Percentiles rank a stretch among this genome's conserved stretches.
phyloP scores from a whole-genome alignment of 176 grass and related monocot species.

The Cymbopogon citratus region DNA sequence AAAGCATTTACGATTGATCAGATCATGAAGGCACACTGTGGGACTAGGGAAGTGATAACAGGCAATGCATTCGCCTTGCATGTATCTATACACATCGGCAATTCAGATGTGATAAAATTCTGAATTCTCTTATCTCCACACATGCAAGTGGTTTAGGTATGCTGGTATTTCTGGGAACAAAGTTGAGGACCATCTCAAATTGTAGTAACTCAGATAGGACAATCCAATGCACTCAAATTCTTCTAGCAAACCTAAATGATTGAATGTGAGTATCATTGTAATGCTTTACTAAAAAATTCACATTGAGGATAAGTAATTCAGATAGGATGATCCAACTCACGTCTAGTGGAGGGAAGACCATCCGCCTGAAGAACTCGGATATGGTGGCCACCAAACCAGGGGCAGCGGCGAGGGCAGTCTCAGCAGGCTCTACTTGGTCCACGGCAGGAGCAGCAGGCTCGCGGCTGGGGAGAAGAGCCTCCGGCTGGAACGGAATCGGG shows the following conservation, averaged over 20 bases:
- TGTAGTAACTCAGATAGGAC: background rate
- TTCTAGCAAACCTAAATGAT: background rate
- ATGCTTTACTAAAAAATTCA: background rate
- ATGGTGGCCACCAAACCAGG: constrained; percentile 26
- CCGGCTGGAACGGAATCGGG: constrained; percentile 67
- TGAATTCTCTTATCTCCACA: background rate
- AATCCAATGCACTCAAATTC: background rate
- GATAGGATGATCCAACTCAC: constrained; percentile 30
- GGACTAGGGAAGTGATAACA: background rate
- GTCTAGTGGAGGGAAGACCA: constrained; percentile 47
- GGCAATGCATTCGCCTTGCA: background rate
- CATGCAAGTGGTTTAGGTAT: background rate
- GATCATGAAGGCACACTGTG: background rate
- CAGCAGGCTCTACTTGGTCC: constrained; percentile 24
- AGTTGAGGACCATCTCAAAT: background rate
- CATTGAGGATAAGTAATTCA: background rate
- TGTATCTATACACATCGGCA: background rate
- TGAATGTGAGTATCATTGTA: background rate
- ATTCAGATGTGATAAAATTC: background rate
- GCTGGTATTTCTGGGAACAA: background rate
- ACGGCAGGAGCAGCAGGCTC: constrained; percentile 31
- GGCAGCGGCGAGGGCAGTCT: background rate
- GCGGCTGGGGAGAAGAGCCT: constrained; percentile 28
- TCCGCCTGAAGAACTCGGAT: constrained; percentile 51
- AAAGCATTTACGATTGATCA: background rate